Base-by-base conservation (phyloP, 1,284 basidiomycete species). In the Xerocomus minutiporus region DNA sequence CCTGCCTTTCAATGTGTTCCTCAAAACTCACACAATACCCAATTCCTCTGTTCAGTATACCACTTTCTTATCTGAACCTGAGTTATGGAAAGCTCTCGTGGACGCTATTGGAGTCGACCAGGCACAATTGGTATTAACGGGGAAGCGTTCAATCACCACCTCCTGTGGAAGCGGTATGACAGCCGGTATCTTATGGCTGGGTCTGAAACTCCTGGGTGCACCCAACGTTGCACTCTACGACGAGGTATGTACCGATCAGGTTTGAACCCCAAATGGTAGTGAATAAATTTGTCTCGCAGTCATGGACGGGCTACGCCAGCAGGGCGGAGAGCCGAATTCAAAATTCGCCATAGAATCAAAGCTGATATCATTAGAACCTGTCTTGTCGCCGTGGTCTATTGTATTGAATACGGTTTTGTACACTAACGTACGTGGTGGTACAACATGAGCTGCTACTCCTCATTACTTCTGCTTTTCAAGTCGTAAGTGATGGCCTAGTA, bases 91-190 rank as follows among this genome's bases (percentile, higher is more conserved):
- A 46, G 83, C 79, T n/a, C 73, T 96, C 28, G 73, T 79, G 36
- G 71, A 78, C 25, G 76, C 79, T 8, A 72, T 93, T 32, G 87
- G 88, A 32, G 61, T 67, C 40, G 77, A 82, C 48, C 70, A 76
- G 51, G 79, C 82, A 48, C 68, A 78, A 35, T 66, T 73, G 41
- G 75, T 93, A 15, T 70, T 87, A 46, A 68, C 74, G 2, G 88
- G 88, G 9, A 71, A 82, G 53, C 73, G 78, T 50, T 67, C 72
- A 20, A 80, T 93, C 36, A 78, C 86, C 11, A 82, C 88, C 28
- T 86, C 78, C 53, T 96, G 93, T 72, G 93, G 93, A 44, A 93
- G 89, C 61, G 97, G 97, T 15, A 99, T 99, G 97, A 97, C 95
- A 12, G 97, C 97, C 3, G 91, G 84, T 6, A 76, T 97, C 6